These are phyloP conservation scores for Sclerotinia sclerotiorum DNA, from an alignment of 2,329 filamentous ascomycete species.

Conservation along the genomic window DNA sequence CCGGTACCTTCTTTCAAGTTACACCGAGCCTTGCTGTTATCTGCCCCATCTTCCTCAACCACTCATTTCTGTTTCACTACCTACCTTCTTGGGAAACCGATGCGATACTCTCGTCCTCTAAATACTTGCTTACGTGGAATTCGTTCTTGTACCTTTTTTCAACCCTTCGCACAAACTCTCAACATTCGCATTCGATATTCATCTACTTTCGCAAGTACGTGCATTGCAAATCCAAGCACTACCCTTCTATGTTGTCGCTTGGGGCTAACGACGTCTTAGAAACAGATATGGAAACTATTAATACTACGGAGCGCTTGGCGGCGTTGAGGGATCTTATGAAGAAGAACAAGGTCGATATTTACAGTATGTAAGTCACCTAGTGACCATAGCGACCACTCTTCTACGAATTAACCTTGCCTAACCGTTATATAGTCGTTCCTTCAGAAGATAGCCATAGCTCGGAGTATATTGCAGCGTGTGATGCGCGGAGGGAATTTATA, in stretches of 20 bases:
- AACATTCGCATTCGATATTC: slow-evolving; percentile 34
- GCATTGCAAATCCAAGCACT: slow-evolving; percentile 18
- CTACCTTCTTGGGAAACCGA: slow-evolving; percentile 26
- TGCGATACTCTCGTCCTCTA: slow-evolving; percentile 34
- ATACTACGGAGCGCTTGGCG: slow-evolving; percentile 74
- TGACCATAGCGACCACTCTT: slow-evolving; percentile 27
- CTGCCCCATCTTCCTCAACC: slow-evolving; percentile 19
- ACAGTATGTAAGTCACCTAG: slow-evolving; percentile 62
- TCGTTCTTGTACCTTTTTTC: slow-evolving; percentile 9
- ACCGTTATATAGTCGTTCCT: slow-evolving; percentile 70
- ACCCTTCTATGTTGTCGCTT: background rate
- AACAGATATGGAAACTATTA: slow-evolving; percentile 68
- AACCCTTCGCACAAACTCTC: slow-evolving; percentile 27
- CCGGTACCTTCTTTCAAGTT: background rate
- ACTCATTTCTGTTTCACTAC: slow-evolving; percentile 20
- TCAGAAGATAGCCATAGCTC: slow-evolving; percentile 97
- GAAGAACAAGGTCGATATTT: slow-evolving; percentile 82
- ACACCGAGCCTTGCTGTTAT: slow-evolving; percentile 18
- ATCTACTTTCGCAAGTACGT: slow-evolving; percentile 27
- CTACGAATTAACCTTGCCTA: slow-evolving; percentile 27
- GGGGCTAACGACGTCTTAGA: slow-evolving; percentile 13
- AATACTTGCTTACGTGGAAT: slow-evolving; percentile 28
- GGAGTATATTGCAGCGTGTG: slow-evolving; percentile 96
- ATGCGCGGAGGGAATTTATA: slow-evolving; percentile 87
- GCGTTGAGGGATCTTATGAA: slow-evolving; percentile 83